These are phyloP conservation scores for Borovskyia barvae DNA, from an alignment of 208 protist genomes.

Conservation along the genomic window DNA sequence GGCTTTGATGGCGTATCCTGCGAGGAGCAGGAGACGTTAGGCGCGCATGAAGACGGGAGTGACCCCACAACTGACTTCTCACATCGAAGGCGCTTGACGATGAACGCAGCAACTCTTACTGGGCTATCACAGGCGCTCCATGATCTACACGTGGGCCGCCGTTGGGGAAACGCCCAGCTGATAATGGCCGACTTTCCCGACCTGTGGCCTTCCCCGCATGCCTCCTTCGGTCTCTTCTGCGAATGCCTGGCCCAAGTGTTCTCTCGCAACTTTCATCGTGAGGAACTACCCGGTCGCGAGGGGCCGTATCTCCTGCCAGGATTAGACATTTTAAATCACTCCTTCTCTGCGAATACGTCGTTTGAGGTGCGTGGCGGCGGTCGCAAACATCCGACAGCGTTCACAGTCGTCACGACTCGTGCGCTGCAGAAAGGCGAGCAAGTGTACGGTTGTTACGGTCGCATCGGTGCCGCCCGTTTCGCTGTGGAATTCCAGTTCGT, in stretches of 20 bases:
- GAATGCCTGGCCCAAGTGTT: slow-evolving; percentile 76
- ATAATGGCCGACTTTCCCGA: slow-evolving; percentile 50
- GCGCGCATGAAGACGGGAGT: background rate
- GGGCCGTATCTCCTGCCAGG: slow-evolving; percentile 81
- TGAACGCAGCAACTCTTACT: too few species aligned
- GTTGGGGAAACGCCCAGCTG: slow-evolving; percentile 53
- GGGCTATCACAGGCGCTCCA: slow-evolving; percentile 60
- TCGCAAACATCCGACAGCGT: slow-evolving; percentile 66
- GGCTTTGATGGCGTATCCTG: slow-evolving; percentile 4
- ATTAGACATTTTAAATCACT: slow-evolving; percentile 86
- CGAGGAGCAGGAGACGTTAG: background rate
- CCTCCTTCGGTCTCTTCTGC: slow-evolving; percentile 56
- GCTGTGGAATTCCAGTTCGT: slow-evolving; percentile 85
- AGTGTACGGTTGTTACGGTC: slow-evolving; percentile 78
- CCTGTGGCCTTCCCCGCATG: slow-evolving; percentile 40
- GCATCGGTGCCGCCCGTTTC: slow-evolving; percentile 71
- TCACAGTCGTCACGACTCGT: slow-evolving; percentile 63
- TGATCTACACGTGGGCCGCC: slow-evolving; percentile 41
- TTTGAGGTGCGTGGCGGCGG: slow-evolving; percentile 80
- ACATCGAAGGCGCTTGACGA: background rate
- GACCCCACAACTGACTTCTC: background rate
- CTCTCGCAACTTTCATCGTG: slow-evolving; percentile 86
- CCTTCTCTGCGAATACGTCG: slow-evolving; percentile 50
- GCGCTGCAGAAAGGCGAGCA: slow-evolving; percentile 67
- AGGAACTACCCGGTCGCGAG: slow-evolving; percentile 71